Percentiles rank a stretch among this genome's conserved stretches.
Evolutionary conservation across 495 filamentous ascomycete species (phyloP).

Genomic region (Umbilicaria muhlenbergii): DNA sequence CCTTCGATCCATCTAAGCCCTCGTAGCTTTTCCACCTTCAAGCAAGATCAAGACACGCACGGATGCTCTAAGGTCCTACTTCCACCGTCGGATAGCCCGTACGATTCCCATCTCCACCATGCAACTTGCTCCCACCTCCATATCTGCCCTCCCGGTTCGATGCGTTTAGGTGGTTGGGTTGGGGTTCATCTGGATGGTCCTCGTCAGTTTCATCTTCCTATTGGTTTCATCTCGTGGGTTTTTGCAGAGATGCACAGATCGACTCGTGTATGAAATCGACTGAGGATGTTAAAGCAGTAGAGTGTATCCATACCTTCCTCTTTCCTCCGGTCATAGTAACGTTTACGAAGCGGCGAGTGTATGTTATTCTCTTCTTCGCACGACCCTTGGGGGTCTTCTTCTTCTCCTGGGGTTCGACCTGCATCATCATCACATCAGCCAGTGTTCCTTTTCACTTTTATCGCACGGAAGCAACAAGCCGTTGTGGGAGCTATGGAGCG

Average conservation of each 20-base stretch:
- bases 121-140: neutral
- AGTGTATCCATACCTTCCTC: constrained; percentile 62
- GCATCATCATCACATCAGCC: constrained; percentile 6
- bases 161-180: constrained; percentile 2
- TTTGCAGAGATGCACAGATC: too few species aligned
- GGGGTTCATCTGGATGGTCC: constrained; percentile 3
- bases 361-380: constrained; percentile 92
- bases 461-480: neutral
- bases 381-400: constrained; percentile 90
- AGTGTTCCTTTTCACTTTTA: neutral
- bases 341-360: constrained; percentile 99
- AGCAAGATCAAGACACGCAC: too few species aligned
- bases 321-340: constrained; percentile 98
- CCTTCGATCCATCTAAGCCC: too few species aligned
- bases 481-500: neutral
- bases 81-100: too few species aligned
- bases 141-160: neutral
- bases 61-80: too few species aligned
- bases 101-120: neutral
- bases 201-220: neutral
- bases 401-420: constrained; percentile 87
- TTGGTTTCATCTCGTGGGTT: neutral
- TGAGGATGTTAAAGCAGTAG: neutral
- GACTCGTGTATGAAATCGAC: too few species aligned
- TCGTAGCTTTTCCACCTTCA: too few species aligned